Conservation (phyloP, 192 early-diverging fungal species). For the Coemansia sp. region DNA sequence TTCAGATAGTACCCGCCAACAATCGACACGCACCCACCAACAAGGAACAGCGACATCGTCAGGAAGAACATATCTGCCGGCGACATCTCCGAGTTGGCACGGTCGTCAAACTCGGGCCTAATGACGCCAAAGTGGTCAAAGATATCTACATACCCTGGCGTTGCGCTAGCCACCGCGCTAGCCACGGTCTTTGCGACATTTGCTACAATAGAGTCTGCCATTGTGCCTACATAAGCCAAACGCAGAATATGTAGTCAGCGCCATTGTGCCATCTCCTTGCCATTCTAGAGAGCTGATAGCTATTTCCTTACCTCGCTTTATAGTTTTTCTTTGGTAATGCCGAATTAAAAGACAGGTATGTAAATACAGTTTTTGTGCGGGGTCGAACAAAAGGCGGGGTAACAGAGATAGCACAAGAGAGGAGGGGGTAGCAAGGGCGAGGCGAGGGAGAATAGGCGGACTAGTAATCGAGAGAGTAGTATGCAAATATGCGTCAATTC, state of each 20-base stretch:
- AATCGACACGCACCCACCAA: slow-evolving; percentile 51
- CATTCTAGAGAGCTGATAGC: neutral
- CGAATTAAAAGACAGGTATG: neutral
- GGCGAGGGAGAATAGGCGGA: neutral
- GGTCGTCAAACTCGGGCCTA: slow-evolving; percentile 50
- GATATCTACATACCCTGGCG: slow-evolving; percentile 25
- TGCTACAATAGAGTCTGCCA: slow-evolving; percentile 41
- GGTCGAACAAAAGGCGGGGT: neutral
- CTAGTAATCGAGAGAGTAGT: neutral
- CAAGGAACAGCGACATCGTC: slow-evolving; percentile 54
- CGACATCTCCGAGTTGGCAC: slow-evolving; percentile 52
- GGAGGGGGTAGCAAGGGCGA: neutral
- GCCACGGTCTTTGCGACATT: slow-evolving; percentile 33
- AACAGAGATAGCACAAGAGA: neutral
- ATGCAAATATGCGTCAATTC: neutral
- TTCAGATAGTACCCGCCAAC: slow-evolving; percentile 54
- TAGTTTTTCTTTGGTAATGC: neutral
- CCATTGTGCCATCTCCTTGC: neutral
- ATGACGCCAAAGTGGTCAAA: slow-evolving; percentile 51
- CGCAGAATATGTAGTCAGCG: neutral
- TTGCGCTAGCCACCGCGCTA: slow-evolving; percentile 35
- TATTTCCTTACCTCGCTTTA: neutral
- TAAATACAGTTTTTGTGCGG: neutral
- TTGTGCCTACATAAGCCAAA: slow-evolving; percentile 3
- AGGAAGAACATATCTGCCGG: slow-evolving; percentile 53